Percentiles rank a stretch among this genome's conserved stretches.
Evolutionary conservation across 352 stramenopile species (phyloP).

Genomic region (Globisporangium cylindrosporum): DNA sequence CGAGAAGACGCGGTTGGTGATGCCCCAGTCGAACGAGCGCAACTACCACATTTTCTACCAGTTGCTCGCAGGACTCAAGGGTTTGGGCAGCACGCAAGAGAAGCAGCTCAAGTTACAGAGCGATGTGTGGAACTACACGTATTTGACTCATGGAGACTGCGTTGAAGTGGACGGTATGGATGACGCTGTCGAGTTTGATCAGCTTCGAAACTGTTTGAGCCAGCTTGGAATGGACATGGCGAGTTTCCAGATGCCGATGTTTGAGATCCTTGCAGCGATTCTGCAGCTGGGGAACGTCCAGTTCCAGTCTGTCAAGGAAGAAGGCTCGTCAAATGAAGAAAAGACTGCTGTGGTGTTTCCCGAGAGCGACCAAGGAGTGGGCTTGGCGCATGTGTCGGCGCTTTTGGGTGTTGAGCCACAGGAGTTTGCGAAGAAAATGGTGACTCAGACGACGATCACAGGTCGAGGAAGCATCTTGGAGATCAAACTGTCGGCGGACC

Average conservation of each 20-base stretch:
- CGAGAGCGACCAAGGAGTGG: conserved; percentile 45
- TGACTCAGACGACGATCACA: conserved; percentile 80
- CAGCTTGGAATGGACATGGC: conserved; percentile 68
- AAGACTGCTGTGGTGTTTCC: conserved; percentile 46
- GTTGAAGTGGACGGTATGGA: conserved; percentile 74
- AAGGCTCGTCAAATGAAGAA: conserved; percentile 23
- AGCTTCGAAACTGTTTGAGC: conserved; percentile 57
- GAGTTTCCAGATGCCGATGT: conserved; percentile 63
- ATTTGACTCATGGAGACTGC: conserved; percentile 69
- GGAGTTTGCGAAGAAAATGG: conserved; percentile 78
- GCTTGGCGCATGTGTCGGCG: conserved; percentile 54
- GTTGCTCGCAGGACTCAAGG: conserved; percentile 47
- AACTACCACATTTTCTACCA: conserved; percentile 89
- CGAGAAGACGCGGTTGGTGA: conserved; percentile 76
- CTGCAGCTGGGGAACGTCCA: conserved; percentile 70
- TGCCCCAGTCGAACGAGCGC: conserved; percentile 64
- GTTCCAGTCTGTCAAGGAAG: conserved; percentile 37
- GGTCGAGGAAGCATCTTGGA: conserved; percentile 71
- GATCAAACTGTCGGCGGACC: conserved; percentile 64
- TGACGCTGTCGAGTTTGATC: conserved; percentile 67
- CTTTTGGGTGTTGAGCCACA: conserved; percentile 50
- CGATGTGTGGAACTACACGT: conserved; percentile 73
- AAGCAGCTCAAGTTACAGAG: conserved; percentile 28
- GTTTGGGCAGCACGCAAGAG: conserved; percentile 22
- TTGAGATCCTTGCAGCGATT: conserved; percentile 68